A percentile compares a stretch with the other conserved stretches of the same genome.
Conservation (phyloP, 2,329 filamentous ascomycete species). For the Diaporthe ilicicola region DNA sequence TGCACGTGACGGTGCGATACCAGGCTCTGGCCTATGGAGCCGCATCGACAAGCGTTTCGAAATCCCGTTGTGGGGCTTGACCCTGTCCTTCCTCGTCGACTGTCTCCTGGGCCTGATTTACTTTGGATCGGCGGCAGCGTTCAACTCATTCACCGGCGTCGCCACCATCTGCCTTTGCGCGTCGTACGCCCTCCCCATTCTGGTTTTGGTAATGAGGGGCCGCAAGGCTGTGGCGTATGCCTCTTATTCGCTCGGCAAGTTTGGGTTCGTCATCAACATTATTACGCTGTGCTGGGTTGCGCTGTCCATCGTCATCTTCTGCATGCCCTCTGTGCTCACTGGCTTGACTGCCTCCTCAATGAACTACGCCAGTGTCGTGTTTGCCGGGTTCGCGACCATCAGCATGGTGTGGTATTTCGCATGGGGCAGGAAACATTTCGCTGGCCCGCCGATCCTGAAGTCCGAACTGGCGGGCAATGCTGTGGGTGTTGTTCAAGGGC, state of each 20-base stretch:
- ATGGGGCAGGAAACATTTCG: slow-evolving; percentile 70
- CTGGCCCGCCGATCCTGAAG: slow-evolving; percentile 58
- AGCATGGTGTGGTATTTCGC: slow-evolving; percentile 70
- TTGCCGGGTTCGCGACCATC: slow-evolving; percentile 68
- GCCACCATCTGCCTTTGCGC: slow-evolving; percentile 81
- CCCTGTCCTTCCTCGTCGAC: slow-evolving; percentile 73
- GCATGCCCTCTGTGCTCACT: slow-evolving; percentile 73
- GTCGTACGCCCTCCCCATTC: slow-evolving; percentile 79
- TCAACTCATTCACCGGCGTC: slow-evolving; percentile 82
- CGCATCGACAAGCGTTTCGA: slow-evolving; percentile 71
- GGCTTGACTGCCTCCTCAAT: slow-evolving; percentile 61
- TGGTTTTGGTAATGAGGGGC: slow-evolving; percentile 73
- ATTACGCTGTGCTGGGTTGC: slow-evolving; percentile 75
- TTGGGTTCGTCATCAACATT: slow-evolving; percentile 74
- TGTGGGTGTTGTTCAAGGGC: neutral
- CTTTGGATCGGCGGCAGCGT: slow-evolving; percentile 79
- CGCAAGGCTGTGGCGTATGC: slow-evolving; percentile 73
- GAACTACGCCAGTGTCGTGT: slow-evolving; percentile 75
- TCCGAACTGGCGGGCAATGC: slow-evolving; percentile 30
- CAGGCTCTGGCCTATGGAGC: slow-evolving; percentile 72
- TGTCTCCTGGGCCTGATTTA: slow-evolving; percentile 80
- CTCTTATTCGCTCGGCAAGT: slow-evolving; percentile 72
- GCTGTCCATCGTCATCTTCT: slow-evolving; percentile 77
- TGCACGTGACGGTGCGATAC: slow-evolving; percentile 78
- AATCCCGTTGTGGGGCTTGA: slow-evolving; percentile 75